Conservation (phyloP, 805 yeast species). For the Pichia eremophila region DNA sequence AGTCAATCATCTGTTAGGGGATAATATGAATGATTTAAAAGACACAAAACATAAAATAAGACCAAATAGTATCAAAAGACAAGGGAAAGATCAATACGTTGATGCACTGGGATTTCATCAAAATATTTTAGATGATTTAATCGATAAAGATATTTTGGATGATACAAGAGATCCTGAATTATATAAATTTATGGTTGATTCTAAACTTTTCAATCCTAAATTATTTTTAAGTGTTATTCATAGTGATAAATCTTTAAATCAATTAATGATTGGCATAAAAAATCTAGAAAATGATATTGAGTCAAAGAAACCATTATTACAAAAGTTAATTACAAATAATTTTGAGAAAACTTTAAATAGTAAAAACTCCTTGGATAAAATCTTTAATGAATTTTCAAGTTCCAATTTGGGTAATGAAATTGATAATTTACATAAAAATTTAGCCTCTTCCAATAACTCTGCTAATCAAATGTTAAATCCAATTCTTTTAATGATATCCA, state of each 20-base stretch:
- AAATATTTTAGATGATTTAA: conserved; percentile 34
- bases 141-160: conserved; percentile 31
- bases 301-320: conserved; percentile 40
- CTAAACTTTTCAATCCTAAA: conserved; percentile 50
- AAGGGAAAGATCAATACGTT: background rate
- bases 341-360: conserved; percentile 56
- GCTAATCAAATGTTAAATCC: conserved; percentile 52
- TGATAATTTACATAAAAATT: conserved; percentile 25
- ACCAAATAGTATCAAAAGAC: background rate
- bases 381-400: conserved; percentile 41
- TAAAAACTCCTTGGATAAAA: conserved; percentile 54
- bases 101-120: conserved; percentile 54
- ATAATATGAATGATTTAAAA: conserved; percentile 9
- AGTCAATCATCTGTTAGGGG: conserved; percentile 17
- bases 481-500: conserved; percentile 39
- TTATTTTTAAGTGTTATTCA: conserved; percentile 48
- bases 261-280: conserved; percentile 38
- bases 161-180: conserved; percentile 29
- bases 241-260: conserved; percentile 41
- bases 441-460: conserved; percentile 38
- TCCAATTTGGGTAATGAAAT: conserved; percentile 16
- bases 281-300: conserved; percentile 40
- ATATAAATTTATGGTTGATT: conserved; percentile 40
- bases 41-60: background rate
- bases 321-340: conserved; percentile 45